Evolutionary conservation across 495 filamentous ascomycete species (phyloP).

Genomic region (Bacidia rubella): DNA sequence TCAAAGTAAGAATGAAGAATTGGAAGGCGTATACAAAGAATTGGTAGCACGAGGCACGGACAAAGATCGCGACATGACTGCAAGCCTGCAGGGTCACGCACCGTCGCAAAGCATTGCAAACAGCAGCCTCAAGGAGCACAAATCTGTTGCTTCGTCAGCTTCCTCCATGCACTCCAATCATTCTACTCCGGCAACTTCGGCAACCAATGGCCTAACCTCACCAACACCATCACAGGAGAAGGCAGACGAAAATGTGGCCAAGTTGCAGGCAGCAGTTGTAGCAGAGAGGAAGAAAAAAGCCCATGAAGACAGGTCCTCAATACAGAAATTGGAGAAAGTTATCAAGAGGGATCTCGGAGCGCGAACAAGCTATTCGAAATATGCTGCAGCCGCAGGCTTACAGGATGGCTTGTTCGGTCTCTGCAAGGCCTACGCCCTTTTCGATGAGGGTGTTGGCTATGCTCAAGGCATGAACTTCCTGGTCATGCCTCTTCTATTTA

Average conservation of each 20-base stretch:
- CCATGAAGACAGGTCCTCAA: conserved; percentile 55
- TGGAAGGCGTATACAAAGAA: conserved; percentile 79
- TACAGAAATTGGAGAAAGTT: conserved; percentile 76
- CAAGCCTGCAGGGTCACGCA: conserved; percentile 21
- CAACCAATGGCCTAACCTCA: conserved; percentile 40
- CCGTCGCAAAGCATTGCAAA: conserved; percentile 27
- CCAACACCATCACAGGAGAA: conserved; percentile 47
- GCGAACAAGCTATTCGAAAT: conserved; percentile 92
- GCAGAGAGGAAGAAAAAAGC: conserved; percentile 58
- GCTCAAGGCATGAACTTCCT: conserved; percentile 99
- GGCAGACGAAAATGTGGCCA: conserved; percentile 49
- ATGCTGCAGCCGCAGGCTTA: conserved; percentile 69
- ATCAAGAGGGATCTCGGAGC: conserved; percentile 85
- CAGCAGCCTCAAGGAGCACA: conserved; percentile 43
- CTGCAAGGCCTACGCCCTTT: conserved; percentile 95
- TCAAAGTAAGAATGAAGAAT: conserved; percentile 79
- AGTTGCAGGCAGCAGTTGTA: conserved; percentile 50
- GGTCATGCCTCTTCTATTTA: conserved; percentile 93
- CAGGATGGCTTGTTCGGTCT: conserved; percentile 91
- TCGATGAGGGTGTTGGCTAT: conserved; percentile 89
- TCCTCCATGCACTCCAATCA: conserved; percentile 74
- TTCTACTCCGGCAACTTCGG: conserved; percentile 50
- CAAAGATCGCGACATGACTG: conserved; percentile 47
- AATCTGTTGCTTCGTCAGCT: conserved; percentile 52
- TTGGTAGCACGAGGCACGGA: conserved; percentile 69